Evolutionary conservation across 106 monocot species (phyloP).

Genomic region (Amphibolis antarctica): DNA sequence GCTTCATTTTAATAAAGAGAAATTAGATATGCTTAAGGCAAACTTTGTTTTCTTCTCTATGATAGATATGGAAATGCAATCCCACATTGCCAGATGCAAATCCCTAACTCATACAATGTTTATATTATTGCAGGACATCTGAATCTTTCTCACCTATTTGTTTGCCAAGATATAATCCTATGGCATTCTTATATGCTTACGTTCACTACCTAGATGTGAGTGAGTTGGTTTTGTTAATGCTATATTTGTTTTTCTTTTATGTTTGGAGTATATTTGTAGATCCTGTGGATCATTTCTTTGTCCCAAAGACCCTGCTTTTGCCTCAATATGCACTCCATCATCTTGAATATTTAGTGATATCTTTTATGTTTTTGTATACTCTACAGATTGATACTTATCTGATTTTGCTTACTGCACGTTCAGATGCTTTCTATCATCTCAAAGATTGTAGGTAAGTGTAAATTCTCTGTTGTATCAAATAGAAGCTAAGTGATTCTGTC

Average conservation of each 20-base stretch:
- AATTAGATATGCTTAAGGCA: too few relatives aligned
- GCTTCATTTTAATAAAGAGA: too few relatives aligned
- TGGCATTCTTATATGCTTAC: constrained; percentile 97
- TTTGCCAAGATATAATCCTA: constrained; percentile 86
- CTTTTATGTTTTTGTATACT: background rate
- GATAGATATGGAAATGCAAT: background rate
- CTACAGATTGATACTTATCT: constrained; percentile 83
- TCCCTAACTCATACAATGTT: constrained; percentile 13
- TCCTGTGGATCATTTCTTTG: background rate
- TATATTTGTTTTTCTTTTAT: background rate
- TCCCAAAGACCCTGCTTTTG: constrained; percentile 1
- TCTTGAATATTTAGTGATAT: background rate
- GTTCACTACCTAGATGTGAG: constrained; percentile 91
- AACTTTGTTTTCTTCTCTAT: too few relatives aligned
- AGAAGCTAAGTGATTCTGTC: too few relatives aligned
- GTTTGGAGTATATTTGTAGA: background rate
- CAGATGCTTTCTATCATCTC: constrained; percentile 88
- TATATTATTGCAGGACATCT: constrained; percentile 67
- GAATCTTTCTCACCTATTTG: constrained; percentile 98
- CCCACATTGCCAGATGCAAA: background rate
- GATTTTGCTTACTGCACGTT: constrained; percentile 65
- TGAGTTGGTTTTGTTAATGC: constrained; percentile 10
- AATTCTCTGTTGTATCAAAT: background rate
- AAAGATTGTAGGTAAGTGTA: constrained; percentile 85
- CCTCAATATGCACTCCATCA: background rate